phyloP scores from a whole-genome alignment of 345 rosid genomes.

The Dimocarpus longan region DNA sequence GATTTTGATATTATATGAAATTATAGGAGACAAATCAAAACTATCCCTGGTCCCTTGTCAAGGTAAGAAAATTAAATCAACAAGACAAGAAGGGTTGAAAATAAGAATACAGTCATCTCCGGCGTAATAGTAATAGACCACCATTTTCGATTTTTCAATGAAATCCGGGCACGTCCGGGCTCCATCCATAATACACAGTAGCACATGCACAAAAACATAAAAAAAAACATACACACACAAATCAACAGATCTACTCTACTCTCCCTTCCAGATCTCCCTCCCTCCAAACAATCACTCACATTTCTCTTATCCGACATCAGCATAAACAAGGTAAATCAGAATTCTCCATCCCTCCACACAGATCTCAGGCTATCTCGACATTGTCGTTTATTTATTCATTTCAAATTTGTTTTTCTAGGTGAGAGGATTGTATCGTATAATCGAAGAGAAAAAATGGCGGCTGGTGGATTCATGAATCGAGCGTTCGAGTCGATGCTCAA shows the following conservation, averaged over 20 bases:
- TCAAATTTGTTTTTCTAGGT: neutral
- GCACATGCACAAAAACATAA: neutral
- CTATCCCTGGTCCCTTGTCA: too few species aligned
- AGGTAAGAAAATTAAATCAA: neutral
- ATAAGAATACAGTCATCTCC: neutral
- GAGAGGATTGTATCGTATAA: neutral
- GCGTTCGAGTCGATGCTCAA: conserved; percentile 97
- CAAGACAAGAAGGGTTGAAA: neutral
- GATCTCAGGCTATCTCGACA: conserved; percentile 5
- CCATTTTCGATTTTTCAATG: neutral
- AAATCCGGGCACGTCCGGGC: neutral
- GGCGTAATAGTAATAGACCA: neutral
- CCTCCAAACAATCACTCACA: neutral
- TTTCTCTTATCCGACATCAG: neutral
- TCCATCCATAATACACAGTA: neutral
- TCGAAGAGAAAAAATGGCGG: conserved; percentile 52
- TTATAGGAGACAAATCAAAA: too few species aligned
- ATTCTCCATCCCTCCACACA: neutral
- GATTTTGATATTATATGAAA: too few species aligned
- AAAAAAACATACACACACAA: neutral
- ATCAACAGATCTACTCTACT: neutral
- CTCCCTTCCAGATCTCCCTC: conserved; percentile 3
- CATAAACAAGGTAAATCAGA: neutral
- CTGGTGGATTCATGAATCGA: conserved; percentile 90
- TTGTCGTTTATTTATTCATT: neutral